A percentile compares a stretch with the other conserved stretches of the same genome.
These are phyloP conservation scores for Tylopilus balloui DNA, from an alignment of 768 basidiomycete species.

Conservation along the genomic window DNA sequence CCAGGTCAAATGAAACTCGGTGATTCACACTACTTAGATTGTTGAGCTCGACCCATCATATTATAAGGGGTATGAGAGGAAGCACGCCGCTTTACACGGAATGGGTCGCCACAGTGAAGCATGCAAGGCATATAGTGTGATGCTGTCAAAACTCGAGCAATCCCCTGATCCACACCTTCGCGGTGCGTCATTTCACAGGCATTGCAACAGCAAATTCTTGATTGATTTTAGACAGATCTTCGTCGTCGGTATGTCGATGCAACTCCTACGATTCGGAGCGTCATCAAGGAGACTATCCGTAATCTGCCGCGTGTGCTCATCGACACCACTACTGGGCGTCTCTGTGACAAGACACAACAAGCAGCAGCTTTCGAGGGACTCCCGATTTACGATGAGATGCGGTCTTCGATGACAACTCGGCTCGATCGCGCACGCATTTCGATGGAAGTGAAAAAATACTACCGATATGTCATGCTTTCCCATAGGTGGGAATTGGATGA, in stretches of 20 bases:
- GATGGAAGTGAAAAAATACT: background rate
- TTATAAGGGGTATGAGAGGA: background rate
- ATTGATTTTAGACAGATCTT: background rate
- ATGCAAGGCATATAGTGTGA: background rate
- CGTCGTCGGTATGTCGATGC: background rate
- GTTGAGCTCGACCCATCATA: background rate
- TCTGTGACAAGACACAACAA: background rate
- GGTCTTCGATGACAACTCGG: background rate
- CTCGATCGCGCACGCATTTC: background rate
- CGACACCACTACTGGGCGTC: background rate
- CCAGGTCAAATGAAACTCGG: too few species aligned
- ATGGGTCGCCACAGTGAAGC: too few species aligned
- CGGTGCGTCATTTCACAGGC: background rate
- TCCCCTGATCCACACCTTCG: background rate
- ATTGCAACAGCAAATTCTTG: background rate
- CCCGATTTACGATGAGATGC: background rate
- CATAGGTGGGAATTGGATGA: background rate
- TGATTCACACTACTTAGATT: background rate
- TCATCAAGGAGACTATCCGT: background rate
- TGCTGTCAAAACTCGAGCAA: background rate
- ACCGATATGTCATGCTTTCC: background rate
- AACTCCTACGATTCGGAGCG: background rate
- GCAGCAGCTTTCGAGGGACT: background rate
- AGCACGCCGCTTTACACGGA: background rate
- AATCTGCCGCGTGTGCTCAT: background rate